Percentiles rank a stretch among this genome's conserved stretches.
Evolutionary conservation across 768 basidiomycete species (phyloP).

Genomic region (Amanita inopinata): DNA sequence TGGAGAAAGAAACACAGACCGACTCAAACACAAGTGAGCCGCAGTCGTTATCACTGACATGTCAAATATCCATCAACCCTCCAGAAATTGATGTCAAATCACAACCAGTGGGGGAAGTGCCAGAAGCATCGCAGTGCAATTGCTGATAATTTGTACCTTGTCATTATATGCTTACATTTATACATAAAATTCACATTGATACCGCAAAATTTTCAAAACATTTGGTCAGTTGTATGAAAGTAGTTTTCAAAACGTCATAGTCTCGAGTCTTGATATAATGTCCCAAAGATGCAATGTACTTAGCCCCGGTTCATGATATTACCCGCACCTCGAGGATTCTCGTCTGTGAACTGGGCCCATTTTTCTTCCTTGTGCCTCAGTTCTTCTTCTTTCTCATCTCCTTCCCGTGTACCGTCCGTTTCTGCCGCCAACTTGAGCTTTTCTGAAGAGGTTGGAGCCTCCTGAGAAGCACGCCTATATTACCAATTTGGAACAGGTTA

Average conservation of each 20-base stretch:
- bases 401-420: slow-evolving; percentile 66
- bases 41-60: slow-evolving; percentile 4
- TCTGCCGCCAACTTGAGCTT: slow-evolving; percentile 73
- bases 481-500: slow-evolving; percentile 8
- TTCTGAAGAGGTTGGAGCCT: slow-evolving; percentile 63
- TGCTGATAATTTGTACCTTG: slow-evolving; percentile 39
- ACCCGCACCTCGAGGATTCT: slow-evolving; percentile 83
- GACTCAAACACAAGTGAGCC: slow-evolving; percentile 45
- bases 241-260: no score
- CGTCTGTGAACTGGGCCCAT: slow-evolving; percentile 85
- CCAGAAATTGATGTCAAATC: slow-evolving; percentile 93
- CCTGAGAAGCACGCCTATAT: slow-evolving; percentile 55
- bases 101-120: slow-evolving; percentile 54
- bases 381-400: slow-evolving; percentile 61
- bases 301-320: slow-evolving; percentile 95
- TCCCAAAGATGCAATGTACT: slow-evolving; percentile 13
- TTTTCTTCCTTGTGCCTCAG: slow-evolving; percentile 81
- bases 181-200: no score
- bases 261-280: slow-evolving; percentile 10
- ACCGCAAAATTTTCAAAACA: no score
- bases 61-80: slow-evolving; percentile 1
- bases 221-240: no score
- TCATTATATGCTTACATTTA: slow-evolving; percentile 4
- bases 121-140: slow-evolving; percentile 80
- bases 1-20: slow-evolving; percentile 71